These are phyloP conservation scores for Hortaea sp. DNA, from an alignment of 2,329 filamentous ascomycete genomes.

Conservation along the genomic window DNA sequence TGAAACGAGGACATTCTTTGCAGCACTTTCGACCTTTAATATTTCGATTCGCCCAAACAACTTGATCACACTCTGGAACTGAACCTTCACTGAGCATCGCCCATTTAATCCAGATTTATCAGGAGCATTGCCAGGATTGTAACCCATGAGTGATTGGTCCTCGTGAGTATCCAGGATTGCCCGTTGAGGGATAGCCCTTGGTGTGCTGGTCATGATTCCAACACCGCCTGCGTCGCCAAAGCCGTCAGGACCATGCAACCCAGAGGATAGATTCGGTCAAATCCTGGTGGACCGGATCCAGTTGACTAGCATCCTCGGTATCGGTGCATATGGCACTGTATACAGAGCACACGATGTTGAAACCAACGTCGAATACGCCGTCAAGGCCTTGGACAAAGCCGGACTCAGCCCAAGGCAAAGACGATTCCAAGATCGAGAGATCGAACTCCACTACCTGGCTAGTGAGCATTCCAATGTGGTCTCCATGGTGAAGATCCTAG, in stretches of 20 bases:
- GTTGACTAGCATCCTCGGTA: conserved; percentile 75
- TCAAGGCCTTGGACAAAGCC: conserved; percentile 92
- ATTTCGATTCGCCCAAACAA: no score
- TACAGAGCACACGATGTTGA: conserved; percentile 81
- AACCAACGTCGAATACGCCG: conserved; percentile 74
- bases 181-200: neutral
- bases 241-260: conserved; percentile 33
- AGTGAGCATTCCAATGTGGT: conserved; percentile 89
- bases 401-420: conserved; percentile 81
- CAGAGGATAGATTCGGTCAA: conserved; percentile 78
- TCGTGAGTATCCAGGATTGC: neutral
- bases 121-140: neutral
- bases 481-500: conserved; percentile 86
- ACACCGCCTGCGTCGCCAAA: conserved; percentile 41
- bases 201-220: conserved; percentile 17
- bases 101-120: neutral
- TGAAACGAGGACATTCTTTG: neutral
- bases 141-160: neutral
- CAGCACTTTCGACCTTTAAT: neutral
- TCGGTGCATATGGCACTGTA: conserved; percentile 93
- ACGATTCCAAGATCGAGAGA: conserved; percentile 87
- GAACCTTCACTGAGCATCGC: neutral
- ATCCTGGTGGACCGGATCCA: conserved; percentile 74
- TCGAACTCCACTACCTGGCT: conserved; percentile 79
- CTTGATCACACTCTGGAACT: neutral